These are phyloP conservation scores for Tulasnella sp. DNA, from an alignment of 768 basidiomycete genomes.

Conservation along the genomic window DNA sequence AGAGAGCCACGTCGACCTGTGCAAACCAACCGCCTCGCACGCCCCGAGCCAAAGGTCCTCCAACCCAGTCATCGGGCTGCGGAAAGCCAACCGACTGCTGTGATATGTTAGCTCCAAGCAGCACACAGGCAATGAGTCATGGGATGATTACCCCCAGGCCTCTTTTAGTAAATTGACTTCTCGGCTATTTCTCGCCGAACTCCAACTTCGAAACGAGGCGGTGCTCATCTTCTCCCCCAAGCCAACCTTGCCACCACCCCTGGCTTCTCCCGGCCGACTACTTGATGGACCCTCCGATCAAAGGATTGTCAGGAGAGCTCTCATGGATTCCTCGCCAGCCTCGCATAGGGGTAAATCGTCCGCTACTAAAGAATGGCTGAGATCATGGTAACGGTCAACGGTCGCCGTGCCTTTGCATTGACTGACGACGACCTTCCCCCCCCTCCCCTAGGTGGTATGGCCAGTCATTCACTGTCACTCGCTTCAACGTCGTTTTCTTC, in stretches of 20 bases:
- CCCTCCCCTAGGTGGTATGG: conserved; percentile 11
- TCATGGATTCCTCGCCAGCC: neutral
- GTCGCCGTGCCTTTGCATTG: neutral
- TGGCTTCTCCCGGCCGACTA: neutral
- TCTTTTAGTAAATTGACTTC: neutral
- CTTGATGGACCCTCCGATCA: neutral
- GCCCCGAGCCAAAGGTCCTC: neutral
- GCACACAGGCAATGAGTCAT: neutral
- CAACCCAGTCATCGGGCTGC: neutral
- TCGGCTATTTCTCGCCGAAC: neutral
- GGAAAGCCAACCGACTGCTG: neutral
- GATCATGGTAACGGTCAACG: neutral
- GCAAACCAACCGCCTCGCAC: neutral
- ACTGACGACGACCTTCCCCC: neutral
- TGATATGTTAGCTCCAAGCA: neutral
- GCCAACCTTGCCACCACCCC: neutral
- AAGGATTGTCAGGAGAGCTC: neutral
- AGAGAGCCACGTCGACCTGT: neutral
- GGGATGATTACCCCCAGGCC: neutral
- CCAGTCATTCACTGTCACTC: conserved; percentile 15
- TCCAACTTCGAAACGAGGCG: neutral
- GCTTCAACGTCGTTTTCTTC: conserved; percentile 3
- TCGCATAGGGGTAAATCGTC: neutral
- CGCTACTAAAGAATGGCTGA: neutral
- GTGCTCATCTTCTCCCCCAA: neutral